A percentile compares a stretch with the other conserved stretches of the same genome.
phyloP scores from a whole-genome alignment of 2,329 filamentous ascomycete species.

The Dothideomycetes sp. region DNA sequence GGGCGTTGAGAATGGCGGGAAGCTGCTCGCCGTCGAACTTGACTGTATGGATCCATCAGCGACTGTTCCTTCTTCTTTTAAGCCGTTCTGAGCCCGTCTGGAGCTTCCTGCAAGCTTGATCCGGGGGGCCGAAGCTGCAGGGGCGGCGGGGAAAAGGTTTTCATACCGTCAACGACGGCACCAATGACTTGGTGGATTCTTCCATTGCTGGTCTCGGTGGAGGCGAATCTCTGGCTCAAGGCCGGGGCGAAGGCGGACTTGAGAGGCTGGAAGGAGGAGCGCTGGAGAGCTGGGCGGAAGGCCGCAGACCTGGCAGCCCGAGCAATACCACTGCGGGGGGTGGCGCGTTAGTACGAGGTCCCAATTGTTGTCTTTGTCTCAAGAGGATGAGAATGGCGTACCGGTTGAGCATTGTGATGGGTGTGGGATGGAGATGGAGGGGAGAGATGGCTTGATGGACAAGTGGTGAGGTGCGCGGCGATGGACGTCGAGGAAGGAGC shows the following conservation, averaged over 20 bases:
- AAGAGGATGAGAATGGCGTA: conserved; percentile 34
- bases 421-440: conserved; percentile 35
- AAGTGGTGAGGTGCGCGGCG: no score
- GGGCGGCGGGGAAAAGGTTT: conserved; percentile 10
- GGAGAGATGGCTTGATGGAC: conserved; percentile 11
- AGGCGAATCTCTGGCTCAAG: conserved; percentile 51
- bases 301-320: conserved; percentile 52
- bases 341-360: conserved; percentile 23
- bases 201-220: conserved; percentile 47
- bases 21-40: conserved; percentile 95
- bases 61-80: neutral
- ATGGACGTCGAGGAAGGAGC: no score
- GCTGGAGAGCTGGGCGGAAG: conserved; percentile 43
- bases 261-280: conserved; percentile 45
- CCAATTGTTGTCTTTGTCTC: no score
- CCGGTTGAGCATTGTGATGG: conserved; percentile 76
- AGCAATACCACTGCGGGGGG: conserved; percentile 49
- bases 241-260: conserved; percentile 48
- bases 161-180: conserved; percentile 94
- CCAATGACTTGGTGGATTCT: conserved; percentile 80
- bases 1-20: conserved; percentile 92
- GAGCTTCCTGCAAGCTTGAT: neutral
- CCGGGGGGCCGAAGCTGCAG: conserved; percentile 11
- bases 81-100: neutral
- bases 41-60: conserved; percentile 44